Evolutionary conservation across 192 early-diverging fungal species (phyloP), one percentile per base, ranked within the genome.

Genomic region (Phycomyces nitens): DNA sequence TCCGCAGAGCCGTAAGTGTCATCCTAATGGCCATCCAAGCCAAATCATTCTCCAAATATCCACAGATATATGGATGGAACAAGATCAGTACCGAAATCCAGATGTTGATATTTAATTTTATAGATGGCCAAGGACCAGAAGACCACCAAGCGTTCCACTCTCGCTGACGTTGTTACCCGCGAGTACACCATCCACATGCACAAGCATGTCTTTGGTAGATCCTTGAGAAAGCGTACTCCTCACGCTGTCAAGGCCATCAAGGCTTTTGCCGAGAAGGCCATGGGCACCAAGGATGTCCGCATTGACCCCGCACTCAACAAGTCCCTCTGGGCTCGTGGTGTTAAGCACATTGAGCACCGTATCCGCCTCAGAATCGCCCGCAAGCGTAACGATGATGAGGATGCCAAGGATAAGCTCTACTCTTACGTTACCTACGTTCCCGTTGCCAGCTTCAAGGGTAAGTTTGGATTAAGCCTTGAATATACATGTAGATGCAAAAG

Each of bases 181-280:
- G 97, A 99, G 75, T 97, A 95, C 92, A 99, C 97, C 78, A 99
- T 99, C 80, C 93, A 99, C 91, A 82, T 99, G 73, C 96, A 97
- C 93, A 96, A 95, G 86, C 83, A 84, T 65, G 91, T 99, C 73
- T 81, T 83, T 70, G 89, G 88, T 69, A 89, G 71, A 24, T 53
- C 65, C 73, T 98, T 98, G 89, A 97, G 95, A 86, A 97, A 95
- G 89, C 90, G 96, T 76, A 92, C 94, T 52, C 97, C 97, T 62
- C 86, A 85, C 59, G 95, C 97, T 64, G 81, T 99, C 78, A 96
- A 96, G 90, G 86, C 83, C 60, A 89, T 99, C 82, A 86, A 89
- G 70, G 80, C 83, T 72, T 99, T 98, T 72, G 95, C 94, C 60
- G 76, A 85, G 74, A 87, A 89, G 79, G 83, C 84, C 62, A 99